Evolutionary conservation across 306 rosid species (phyloP).

Genomic region (Vigna angularis): DNA sequence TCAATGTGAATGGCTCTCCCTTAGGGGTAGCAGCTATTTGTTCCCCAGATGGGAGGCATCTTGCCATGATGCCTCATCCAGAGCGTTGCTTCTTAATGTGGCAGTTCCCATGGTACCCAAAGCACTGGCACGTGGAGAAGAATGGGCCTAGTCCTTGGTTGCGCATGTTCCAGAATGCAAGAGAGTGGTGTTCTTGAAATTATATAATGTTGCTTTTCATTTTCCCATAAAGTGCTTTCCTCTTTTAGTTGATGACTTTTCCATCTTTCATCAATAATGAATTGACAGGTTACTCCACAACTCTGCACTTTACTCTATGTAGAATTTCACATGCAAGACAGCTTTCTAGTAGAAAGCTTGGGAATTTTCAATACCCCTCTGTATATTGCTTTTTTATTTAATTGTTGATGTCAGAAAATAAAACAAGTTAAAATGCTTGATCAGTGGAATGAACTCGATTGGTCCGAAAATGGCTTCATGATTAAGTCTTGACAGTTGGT

Average conservation of each 20-base stretch:
- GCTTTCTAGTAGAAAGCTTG: slow-evolving; percentile 15
- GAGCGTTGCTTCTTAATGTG: slow-evolving; percentile 98
- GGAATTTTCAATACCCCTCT: slow-evolving; percentile 2
- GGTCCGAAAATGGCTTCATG: too few relatives aligned
- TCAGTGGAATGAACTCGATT: too few relatives aligned
- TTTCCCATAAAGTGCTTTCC: not conserved
- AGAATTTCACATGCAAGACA: slow-evolving; percentile 21
- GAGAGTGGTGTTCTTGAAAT: slow-evolving; percentile 57
- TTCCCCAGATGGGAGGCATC: slow-evolving; percentile 93
- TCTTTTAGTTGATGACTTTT: not conserved
- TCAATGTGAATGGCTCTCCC: slow-evolving; percentile 89
- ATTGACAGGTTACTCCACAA: slow-evolving; percentile 31
- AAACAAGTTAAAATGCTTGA: too few relatives aligned
- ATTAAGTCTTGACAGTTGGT: too few relatives aligned
- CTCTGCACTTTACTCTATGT: slow-evolving; percentile 9
- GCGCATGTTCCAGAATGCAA: slow-evolving; percentile 82
- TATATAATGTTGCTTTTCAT: not conserved
- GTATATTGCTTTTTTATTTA: not conserved
- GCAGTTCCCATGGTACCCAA: slow-evolving; percentile 95
- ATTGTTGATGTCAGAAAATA: not conserved
- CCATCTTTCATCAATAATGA: slow-evolving; percentile 4
- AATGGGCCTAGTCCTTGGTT: slow-evolving; percentile 94
- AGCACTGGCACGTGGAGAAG: slow-evolving; percentile 80
- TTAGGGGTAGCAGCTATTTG: slow-evolving; percentile 91
- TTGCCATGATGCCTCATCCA: slow-evolving; percentile 98